A percentile compares a stretch with the other conserved stretches of the same genome.
These are phyloP conservation scores for Podila clonocystis DNA, from an alignment of 192 early-diverging fungal genomes.

Conservation along the genomic window DNA sequence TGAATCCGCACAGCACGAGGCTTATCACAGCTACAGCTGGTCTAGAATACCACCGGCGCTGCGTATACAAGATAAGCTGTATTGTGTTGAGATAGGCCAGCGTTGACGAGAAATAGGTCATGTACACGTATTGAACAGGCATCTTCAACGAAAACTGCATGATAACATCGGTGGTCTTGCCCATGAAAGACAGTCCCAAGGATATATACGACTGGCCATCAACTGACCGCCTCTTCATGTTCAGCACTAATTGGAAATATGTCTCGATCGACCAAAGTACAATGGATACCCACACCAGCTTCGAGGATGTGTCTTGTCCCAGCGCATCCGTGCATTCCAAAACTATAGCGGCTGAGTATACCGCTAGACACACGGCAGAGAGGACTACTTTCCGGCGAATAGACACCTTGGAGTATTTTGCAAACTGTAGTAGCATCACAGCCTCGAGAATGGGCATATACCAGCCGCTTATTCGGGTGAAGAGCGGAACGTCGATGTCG, in stretches of 20 bases:
- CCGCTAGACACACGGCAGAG: background rate
- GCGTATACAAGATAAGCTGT: conserved; percentile 18
- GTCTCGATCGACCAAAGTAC: conserved; percentile 37
- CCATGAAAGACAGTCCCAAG: conserved; percentile 20
- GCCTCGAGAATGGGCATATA: conserved; percentile 34
- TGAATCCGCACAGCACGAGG: conserved; percentile 22
- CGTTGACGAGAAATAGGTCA: conserved; percentile 41
- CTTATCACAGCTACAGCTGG: conserved; percentile 5
- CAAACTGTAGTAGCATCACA: conserved; percentile 30
- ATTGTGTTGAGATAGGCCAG: conserved; percentile 29
- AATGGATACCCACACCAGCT: conserved; percentile 23
- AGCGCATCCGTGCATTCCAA: conserved; percentile 10
- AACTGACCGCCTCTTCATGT: conserved; percentile 33
- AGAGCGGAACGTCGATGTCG: conserved; percentile 27
- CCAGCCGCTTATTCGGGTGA: conserved; percentile 34
- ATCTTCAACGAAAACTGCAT: conserved; percentile 35
- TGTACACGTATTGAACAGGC: conserved; percentile 28
- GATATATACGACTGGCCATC: conserved; percentile 31
- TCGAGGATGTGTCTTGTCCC: conserved; percentile 28
- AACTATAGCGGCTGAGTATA: conserved; percentile 9
- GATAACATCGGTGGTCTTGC: conserved; percentile 41
- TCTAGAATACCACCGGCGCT: background rate
- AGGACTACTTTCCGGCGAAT: conserved; percentile 1
- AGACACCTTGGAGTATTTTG: conserved; percentile 15
- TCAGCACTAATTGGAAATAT: conserved; percentile 30